Percentiles rank a stretch among this genome's conserved stretches.
Evolutionary conservation across 2,329 filamentous ascomycete species (phyloP).

Genomic region (Scedosporium minutisporum): DNA sequence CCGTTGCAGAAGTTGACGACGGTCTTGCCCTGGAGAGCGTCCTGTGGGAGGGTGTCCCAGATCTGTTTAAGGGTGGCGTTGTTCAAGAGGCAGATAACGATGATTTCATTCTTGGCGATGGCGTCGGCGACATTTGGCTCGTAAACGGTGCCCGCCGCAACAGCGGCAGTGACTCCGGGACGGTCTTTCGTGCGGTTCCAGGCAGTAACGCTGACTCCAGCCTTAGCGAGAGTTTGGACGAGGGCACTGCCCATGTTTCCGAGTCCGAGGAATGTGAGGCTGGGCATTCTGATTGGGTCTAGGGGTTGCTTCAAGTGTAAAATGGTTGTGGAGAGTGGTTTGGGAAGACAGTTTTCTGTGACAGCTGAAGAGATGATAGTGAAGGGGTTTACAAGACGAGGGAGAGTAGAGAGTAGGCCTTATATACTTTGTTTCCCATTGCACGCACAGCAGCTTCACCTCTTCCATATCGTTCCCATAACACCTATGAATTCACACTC

Average conservation of each 20-base stretch:
- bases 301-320: too few species aligned
- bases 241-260: conserved; percentile 5
- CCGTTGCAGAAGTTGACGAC: conserved; percentile 21
- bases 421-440: background rate
- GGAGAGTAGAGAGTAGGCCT: too few species aligned
- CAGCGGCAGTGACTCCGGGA: conserved; percentile 58
- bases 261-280: conserved; percentile 1
- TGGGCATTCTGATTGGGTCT: background rate
- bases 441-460: background rate
- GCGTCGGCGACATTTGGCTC: conserved; percentile 1
- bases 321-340: background rate
- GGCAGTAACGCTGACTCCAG: conserved; percentile 35
- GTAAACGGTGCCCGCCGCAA: conserved; percentile 53
- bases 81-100: conserved; percentile 18
- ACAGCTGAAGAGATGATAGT: background rate
- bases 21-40: conserved; percentile 13
- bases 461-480: background rate
- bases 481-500: too few species aligned
- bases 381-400: too few species aligned
- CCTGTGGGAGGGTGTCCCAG: conserved; percentile 2
- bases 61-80: conserved; percentile 13
- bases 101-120: conserved; percentile 8
- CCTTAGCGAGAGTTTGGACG: conserved; percentile 1
- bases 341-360: background rate
- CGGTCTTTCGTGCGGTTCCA: conserved; percentile 36